phyloP scores from a whole-genome alignment of 306 rosid genomes.

The Trifolium dubium region DNA sequence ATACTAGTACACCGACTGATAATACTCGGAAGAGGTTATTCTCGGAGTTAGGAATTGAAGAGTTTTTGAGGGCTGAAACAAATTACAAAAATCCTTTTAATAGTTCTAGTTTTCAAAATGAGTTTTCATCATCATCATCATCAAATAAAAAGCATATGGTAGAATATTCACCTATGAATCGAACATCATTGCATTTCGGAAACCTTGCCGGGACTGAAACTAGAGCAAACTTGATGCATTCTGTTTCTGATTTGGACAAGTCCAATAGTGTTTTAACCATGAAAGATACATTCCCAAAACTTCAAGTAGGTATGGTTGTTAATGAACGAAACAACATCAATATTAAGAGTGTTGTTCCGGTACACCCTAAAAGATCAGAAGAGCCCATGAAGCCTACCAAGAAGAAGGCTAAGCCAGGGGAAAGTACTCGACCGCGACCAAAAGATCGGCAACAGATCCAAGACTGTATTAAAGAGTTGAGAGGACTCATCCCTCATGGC shows the following conservation, averaged over 20 bases:
- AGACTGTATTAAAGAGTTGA: slow-evolving; percentile 84
- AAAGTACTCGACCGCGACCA: slow-evolving; percentile 82
- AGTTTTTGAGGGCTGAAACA: slow-evolving; percentile 59
- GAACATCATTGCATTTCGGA: slow-evolving; percentile 44
- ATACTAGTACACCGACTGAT: slow-evolving; percentile 39
- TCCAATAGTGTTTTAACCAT: slow-evolving; percentile 42
- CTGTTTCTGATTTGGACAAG: slow-evolving; percentile 44
- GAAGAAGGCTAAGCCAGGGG: slow-evolving; percentile 82
- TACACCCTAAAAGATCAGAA: slow-evolving; percentile 53
- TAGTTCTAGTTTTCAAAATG: slow-evolving; percentile 51
- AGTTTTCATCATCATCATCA: slow-evolving; percentile 50
- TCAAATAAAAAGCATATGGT: slow-evolving; percentile 45
- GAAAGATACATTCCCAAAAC: slow-evolving; percentile 58
- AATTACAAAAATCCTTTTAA: slow-evolving; percentile 46
- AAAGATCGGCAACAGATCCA: slow-evolving; percentile 98
- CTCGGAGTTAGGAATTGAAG: slow-evolving; percentile 69
- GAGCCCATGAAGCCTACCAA: slow-evolving; percentile 53
- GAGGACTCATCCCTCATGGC: slow-evolving; percentile 79
- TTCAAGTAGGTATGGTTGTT: slow-evolving; percentile 60
- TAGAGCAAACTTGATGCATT: slow-evolving; percentile 42
- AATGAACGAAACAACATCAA: slow-evolving; percentile 66
- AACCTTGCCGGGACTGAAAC: slow-evolving; percentile 41
- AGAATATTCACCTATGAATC: slow-evolving; percentile 50
- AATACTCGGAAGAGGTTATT: slow-evolving; percentile 63
- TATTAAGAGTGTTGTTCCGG: slow-evolving; percentile 43